phyloP scores from a whole-genome alignment of 148 eudicot genomes.

The Cornus suecica region DNA sequence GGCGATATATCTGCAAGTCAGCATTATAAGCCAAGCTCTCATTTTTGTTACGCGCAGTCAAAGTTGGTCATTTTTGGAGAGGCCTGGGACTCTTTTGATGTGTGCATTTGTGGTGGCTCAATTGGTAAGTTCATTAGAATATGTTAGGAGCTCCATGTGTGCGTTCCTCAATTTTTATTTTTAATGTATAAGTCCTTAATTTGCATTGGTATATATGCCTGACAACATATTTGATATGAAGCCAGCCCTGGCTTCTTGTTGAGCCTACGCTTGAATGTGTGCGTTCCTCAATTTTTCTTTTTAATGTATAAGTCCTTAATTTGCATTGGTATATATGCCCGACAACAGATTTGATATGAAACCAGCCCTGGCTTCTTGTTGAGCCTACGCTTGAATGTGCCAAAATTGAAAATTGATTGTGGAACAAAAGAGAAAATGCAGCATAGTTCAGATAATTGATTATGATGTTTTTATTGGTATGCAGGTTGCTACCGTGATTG shows the following conservation, averaged over 20 bases:
- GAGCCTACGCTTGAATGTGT: neutral
- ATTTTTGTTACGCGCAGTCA: slow-evolving; percentile 81
- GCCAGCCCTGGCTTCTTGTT: neutral
- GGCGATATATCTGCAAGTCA: slow-evolving; percentile 77
- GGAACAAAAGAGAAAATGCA: neutral
- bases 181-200: neutral
- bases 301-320: neutral
- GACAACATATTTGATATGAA: neutral
- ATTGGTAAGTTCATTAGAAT: slow-evolving; percentile 37
- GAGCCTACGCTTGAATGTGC: neutral
- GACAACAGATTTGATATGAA: neutral
- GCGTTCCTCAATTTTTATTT: neutral
- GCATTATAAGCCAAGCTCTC: slow-evolving; percentile 81
- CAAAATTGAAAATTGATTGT: neutral
- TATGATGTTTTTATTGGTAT: slow-evolving; percentile 5
- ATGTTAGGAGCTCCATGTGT: slow-evolving; percentile 4
- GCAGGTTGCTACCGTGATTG: slow-evolving; percentile 70
- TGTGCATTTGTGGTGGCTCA: slow-evolving; percentile 71
- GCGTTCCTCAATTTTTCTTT: neutral
- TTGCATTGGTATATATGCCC: neutral
- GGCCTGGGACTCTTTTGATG: slow-evolving; percentile 64
- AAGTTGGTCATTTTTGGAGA: slow-evolving; percentile 76
- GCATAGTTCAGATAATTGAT: slow-evolving; percentile 1
- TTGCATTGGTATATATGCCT: neutral
- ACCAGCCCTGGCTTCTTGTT: neutral